Evolutionary conservation across 495 filamentous ascomycete genomes (phyloP).

Genomic region (Pseudotulostoma volvatum): DNA sequence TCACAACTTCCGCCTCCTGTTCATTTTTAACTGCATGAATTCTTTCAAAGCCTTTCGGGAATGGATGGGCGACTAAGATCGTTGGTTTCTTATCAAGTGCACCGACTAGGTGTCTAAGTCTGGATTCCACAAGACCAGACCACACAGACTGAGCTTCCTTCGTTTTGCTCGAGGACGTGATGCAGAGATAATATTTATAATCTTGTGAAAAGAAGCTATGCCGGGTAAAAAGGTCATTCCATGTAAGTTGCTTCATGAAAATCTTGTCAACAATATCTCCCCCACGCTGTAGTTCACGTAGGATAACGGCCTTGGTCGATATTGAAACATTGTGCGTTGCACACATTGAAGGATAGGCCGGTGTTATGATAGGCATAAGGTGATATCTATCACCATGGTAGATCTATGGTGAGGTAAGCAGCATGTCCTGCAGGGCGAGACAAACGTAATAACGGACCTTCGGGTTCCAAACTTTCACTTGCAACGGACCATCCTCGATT

Average conservation of each 20-base stretch:
- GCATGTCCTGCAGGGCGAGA: background rate
- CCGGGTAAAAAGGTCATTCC: constrained; percentile 75
- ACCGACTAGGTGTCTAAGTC: constrained; percentile 64
- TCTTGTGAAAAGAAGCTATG: constrained; percentile 84
- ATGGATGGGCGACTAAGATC: constrained; percentile 74
- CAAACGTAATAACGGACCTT: constrained; percentile 36
- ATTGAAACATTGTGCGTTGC: constrained; percentile 82
- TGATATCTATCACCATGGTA: constrained; percentile 69
- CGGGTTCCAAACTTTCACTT: constrained; percentile 87
- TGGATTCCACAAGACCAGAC: constrained; percentile 88
- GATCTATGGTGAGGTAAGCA: constrained; percentile 31
- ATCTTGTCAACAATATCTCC: constrained; percentile 69
- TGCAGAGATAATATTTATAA: constrained; percentile 87
- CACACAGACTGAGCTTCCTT: constrained; percentile 74
- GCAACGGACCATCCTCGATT: constrained; percentile 68
- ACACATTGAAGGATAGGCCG: constrained; percentile 92
- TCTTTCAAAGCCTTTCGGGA: constrained; percentile 81
- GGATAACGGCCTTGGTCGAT: constrained; percentile 71
- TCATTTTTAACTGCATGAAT: constrained; percentile 57
- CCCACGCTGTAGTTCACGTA: constrained; percentile 64
- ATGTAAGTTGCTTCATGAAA: constrained; percentile 50
- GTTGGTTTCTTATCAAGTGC: constrained; percentile 58
- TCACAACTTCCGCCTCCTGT: constrained; percentile 49
- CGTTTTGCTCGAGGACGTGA: constrained; percentile 70
- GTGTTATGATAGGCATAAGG: constrained; percentile 94